Conservation (phyloP, 495 filamentous ascomycete genomes). For the Lophium mytilinum region DNA sequence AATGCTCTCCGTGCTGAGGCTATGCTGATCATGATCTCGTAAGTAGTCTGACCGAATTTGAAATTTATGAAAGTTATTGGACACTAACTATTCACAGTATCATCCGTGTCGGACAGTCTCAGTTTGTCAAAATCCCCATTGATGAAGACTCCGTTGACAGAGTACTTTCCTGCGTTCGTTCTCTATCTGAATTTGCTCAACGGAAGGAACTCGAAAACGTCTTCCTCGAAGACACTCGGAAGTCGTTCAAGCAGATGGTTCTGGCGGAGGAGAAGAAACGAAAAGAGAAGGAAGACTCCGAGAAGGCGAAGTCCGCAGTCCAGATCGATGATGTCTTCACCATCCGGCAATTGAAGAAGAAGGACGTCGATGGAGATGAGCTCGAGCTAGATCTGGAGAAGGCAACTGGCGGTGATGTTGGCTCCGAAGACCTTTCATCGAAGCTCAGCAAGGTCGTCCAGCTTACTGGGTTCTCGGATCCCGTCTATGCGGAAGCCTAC, state of each 20-base stretch:
- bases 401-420: conserved; percentile 83
- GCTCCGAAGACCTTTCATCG: conserved; percentile 75
- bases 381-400: conserved; percentile 86
- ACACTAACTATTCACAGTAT: conserved; percentile 36
- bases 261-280: conserved; percentile 97
- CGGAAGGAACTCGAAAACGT: conserved; percentile 84
- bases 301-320: conserved; percentile 88
- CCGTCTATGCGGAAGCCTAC: conserved; percentile 96
- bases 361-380: conserved; percentile 71
- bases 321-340: conserved; percentile 92
- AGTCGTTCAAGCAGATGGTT: conserved; percentile 97
- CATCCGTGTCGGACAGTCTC: conserved; percentile 91
- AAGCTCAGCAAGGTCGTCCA: conserved; percentile 96
- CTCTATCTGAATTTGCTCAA: conserved; percentile 81
- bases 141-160: conserved; percentile 97
- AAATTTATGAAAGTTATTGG: too few species aligned
- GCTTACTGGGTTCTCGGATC: conserved; percentile 95
- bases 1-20: conserved; percentile 94
- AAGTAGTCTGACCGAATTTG: too few species aligned
- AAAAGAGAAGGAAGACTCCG: conserved; percentile 76
- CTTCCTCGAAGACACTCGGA: conserved; percentile 91
- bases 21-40: conserved; percentile 95
- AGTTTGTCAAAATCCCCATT: conserved; percentile 94
- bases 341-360: conserved; percentile 88
- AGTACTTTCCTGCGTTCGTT: conserved; percentile 93